Base-by-base conservation (phyloP, 2,329 filamentous ascomycete species). In the Proliferodiscus dingleyae region DNA sequence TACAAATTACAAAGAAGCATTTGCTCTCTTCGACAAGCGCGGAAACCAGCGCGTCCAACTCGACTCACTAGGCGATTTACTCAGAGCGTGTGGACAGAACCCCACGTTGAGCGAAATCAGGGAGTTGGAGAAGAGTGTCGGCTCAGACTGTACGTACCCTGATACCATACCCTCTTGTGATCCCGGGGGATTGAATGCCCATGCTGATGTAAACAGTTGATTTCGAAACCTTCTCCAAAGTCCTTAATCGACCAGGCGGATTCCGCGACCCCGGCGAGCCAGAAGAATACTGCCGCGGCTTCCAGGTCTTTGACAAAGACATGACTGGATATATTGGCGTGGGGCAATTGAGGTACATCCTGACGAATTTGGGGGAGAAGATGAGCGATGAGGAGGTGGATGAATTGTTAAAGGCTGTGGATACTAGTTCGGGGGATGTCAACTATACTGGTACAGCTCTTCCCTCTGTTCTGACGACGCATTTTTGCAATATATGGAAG, bases 1-100 rank as follows among this genome's bases (percentile, higher is more conserved):
- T 52, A 97, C 91, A 74, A 97, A 98, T 85, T 98, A 97, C 88
- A 97, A 97, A 78, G 93, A 98, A 84, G 93, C 93, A 60, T 98
- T 98, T 73, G 90, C 90, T 63, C 87, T 98, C 68, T 98, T 97
- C 77, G 93, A 98, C 79, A 97, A 96, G 83, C 91, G 93, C 69
- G 93, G 93, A 66, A 95, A 88, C 66, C 90, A 91, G 65, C 90
- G 90, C 61, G 93, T 97, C 59, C 72, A 86, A 32, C 76, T 90
- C 67, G 86, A 91, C 57, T 85, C 84, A 55, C 81, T 98, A 46
- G 93, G 93, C 59, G 93, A 98, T 68, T 80, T 98, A 50, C 82
- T 98, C 57, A 87, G 93, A 66, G 93, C 93, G 45, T 98, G 93
- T 67, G 93, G 93, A 38, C 93, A 98, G 75, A 98, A 98, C 73